Conservation (phyloP, 768 basidiomycete genomes). For the Tricholoma matsutake region DNA sequence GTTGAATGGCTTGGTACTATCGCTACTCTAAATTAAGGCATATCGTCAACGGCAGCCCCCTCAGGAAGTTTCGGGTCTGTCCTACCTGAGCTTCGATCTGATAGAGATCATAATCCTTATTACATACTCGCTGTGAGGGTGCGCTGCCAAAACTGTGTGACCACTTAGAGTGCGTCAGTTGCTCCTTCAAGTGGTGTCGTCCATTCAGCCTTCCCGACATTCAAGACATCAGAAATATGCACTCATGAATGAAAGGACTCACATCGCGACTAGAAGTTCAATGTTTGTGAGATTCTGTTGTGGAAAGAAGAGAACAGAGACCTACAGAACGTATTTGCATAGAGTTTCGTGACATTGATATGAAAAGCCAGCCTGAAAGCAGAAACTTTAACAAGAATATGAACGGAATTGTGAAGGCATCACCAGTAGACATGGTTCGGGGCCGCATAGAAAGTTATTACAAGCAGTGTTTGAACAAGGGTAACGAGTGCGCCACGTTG, state of each 20-base stretch:
- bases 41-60: not conserved
- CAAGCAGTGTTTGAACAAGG: conserved; percentile 36
- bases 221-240: not conserved
- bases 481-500: conserved; percentile 44
- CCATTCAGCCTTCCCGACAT: conserved; percentile 19
- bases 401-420: not conserved
- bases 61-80: not conserved
- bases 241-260: conserved; percentile 4
- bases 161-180: conserved; percentile 3
- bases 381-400: not conserved
- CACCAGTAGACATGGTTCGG: conserved; percentile 38
- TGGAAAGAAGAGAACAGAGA: conserved; percentile 19
- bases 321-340: conserved; percentile 50
- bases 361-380: conserved; percentile 42
- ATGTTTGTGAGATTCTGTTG: not conserved
- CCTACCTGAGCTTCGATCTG: conserved; percentile 10
- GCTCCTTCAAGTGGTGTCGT: conserved; percentile 16
- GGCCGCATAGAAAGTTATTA: conserved; percentile 39
- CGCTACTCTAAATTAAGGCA: not conserved
- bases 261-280: conserved; percentile 31
- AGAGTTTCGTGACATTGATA: conserved; percentile 45
- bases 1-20: conserved; percentile 2
- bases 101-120: conserved; percentile 12
- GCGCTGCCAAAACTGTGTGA: conserved; percentile 2
- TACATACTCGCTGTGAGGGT: conserved; percentile 2